Evolutionary conservation across 129 eudicot genomes (phyloP).

Genomic region (Chrysanthemum makinoi): DNA sequence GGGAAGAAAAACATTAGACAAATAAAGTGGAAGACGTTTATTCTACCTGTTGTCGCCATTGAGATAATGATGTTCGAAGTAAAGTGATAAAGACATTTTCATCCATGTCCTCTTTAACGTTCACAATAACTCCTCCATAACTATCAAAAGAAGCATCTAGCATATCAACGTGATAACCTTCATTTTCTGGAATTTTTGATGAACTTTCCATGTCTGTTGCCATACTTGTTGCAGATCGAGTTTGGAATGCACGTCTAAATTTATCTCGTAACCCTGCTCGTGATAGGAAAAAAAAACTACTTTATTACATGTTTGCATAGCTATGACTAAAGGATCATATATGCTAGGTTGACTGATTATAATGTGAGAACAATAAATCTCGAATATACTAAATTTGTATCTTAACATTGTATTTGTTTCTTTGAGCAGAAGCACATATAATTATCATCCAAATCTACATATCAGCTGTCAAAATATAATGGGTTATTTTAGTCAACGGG

Average conservation of each 20-base stretch:
- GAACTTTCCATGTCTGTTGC: slow-evolving; percentile 6
- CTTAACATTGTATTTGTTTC: too few relatives aligned
- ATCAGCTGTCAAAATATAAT: too few relatives aligned
- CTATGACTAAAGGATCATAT: background rate
- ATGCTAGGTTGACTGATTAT: too few relatives aligned
- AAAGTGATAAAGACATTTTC: slow-evolving; percentile 29
- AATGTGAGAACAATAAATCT: background rate
- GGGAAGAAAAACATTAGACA: background rate
- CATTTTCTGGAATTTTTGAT: slow-evolving; percentile 19
- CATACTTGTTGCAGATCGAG: slow-evolving; percentile 18
- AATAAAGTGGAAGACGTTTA: background rate
- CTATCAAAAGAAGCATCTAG: slow-evolving; percentile 36
- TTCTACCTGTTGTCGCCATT: slow-evolving; percentile 48
- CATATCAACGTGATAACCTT: slow-evolving; percentile 29
- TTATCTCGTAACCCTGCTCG: slow-evolving; percentile 11
- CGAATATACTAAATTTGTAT: background rate
- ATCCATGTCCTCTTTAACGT: slow-evolving; percentile 39
- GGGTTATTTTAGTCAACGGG: too few relatives aligned
- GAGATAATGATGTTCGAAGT: slow-evolving; percentile 45
- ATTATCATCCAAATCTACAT: too few relatives aligned
- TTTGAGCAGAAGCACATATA: too few relatives aligned
- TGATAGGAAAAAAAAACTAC: background rate
- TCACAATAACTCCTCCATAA: slow-evolving; percentile 45
- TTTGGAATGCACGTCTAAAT: slow-evolving; percentile 4
- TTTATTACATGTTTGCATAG: background rate